These are phyloP conservation scores for Pyrus pyrifolia DNA, from an alignment of 306 rosid species.

Conservation along the genomic window DNA sequence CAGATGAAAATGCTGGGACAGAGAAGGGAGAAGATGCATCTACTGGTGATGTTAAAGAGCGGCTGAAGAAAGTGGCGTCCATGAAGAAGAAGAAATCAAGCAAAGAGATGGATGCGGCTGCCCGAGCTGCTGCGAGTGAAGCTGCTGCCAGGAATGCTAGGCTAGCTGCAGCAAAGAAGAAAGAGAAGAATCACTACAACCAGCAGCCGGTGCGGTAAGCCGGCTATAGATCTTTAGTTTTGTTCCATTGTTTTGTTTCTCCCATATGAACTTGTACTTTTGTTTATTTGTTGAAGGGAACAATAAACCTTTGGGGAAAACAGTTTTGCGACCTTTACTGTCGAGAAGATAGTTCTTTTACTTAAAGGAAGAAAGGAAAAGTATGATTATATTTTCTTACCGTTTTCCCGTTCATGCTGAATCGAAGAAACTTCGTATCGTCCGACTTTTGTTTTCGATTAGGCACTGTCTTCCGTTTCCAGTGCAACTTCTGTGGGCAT, in stretches of 20 bases:
- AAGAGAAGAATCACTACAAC: slow-evolving; percentile 69
- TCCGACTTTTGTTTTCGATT: background rate
- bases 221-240: slow-evolving; percentile 11
- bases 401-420: background rate
- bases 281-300: slow-evolving; percentile 37
- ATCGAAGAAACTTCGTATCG: background rate
- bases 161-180: slow-evolving; percentile 68
- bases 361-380: background rate
- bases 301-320: slow-evolving; percentile 35
- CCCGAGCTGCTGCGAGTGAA: slow-evolving; percentile 64
- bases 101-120: slow-evolving; percentile 73
- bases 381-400: slow-evolving; percentile 3
- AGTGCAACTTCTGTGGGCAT: background rate
- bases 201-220: slow-evolving; percentile 76
- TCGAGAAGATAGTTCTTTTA: slow-evolving; percentile 18
- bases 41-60: slow-evolving; percentile 57
- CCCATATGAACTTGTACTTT: slow-evolving; percentile 39
- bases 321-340: slow-evolving; percentile 19
- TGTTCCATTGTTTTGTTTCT: slow-evolving; percentile 18
- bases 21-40: slow-evolving; percentile 50
- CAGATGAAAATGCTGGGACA: slow-evolving; percentile 27
- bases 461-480: background rate
- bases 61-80: slow-evolving; percentile 64
- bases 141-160: slow-evolving; percentile 71
- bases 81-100: slow-evolving; percentile 69